Conservation (phyloP, 1,284 basidiomycete species). For the Uromyces viciae-fabae region DNA sequence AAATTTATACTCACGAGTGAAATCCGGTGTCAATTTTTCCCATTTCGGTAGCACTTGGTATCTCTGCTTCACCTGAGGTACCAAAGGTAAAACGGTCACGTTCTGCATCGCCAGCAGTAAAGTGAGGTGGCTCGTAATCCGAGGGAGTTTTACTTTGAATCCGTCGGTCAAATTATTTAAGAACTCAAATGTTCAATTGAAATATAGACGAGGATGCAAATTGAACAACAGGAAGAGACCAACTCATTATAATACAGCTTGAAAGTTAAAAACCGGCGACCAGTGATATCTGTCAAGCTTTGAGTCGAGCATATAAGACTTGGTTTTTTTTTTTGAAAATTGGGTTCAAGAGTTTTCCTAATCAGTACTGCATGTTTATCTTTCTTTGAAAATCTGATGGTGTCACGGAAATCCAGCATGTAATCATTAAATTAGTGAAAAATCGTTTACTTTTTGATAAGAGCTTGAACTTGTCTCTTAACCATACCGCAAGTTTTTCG, state of each 20-base stretch:
- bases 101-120: conserved; percentile 32
- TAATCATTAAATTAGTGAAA: background rate
- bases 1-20: conserved; percentile 19
- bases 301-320: conserved; percentile 43
- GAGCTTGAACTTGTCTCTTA: conserved; percentile 34
- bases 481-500: conserved; percentile 41
- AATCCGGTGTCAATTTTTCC: conserved; percentile 41
- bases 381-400: no score
- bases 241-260: conserved; percentile 43
- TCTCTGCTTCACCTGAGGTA: conserved; percentile 30
- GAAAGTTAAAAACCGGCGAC: conserved; percentile 37
- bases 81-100: conserved; percentile 35
- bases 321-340: background rate
- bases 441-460: conserved; percentile 33
- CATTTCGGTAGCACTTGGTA: conserved; percentile 41
- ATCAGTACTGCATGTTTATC: no score
- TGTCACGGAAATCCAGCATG: background rate
- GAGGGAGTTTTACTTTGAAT: conserved; percentile 13
- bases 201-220: background rate
- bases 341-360: no score
- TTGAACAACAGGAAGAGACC: background rate
- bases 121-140: conserved; percentile 44
- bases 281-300: conserved; percentile 37
- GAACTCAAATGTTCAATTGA: background rate
- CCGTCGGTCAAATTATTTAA: background rate